phyloP scores from a whole-genome alignment of 140 eudicot species.

The Artemisia princeps region DNA sequence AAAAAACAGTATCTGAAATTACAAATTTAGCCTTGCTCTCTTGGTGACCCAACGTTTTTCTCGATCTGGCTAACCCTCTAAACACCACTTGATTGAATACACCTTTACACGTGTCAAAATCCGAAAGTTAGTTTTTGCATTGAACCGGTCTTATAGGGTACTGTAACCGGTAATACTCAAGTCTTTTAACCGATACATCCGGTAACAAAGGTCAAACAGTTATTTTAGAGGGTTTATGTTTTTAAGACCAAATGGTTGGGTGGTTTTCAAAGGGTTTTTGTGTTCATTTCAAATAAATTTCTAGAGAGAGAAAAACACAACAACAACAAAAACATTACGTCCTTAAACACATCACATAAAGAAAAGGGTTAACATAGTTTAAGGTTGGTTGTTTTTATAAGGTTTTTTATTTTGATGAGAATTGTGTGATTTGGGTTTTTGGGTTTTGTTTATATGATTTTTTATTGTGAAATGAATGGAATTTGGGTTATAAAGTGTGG shows the following conservation, averaged over 20 bases:
- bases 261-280: conserved; percentile 83
- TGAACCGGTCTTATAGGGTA: conserved; percentile 68
- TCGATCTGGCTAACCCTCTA: conserved; percentile 46
- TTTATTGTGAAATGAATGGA: neutral
- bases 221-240: conserved; percentile 47
- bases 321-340: too few relatives aligned
- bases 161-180: conserved; percentile 41
- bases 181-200: conserved; percentile 47
- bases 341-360: too few relatives aligned
- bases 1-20: neutral
- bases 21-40: conserved; percentile 13
- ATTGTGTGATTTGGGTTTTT: conserved; percentile 10
- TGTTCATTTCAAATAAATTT: conserved; percentile 9
- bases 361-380: too few relatives aligned
- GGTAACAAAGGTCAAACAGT: conserved; percentile 52
- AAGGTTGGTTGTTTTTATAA: too few relatives aligned
- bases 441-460: neutral
- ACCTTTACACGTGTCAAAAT: conserved; percentile 54
- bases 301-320: too few relatives aligned
- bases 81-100: conserved; percentile 41
- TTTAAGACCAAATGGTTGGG: conserved; percentile 48
- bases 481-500: neutral
- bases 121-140: conserved; percentile 20
- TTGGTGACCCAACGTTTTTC: conserved; percentile 70
- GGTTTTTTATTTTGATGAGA: conserved; percentile 15